phyloP scores from a whole-genome alignment of 495 filamentous ascomycete genomes.

The Penicillium egyptiacum region DNA sequence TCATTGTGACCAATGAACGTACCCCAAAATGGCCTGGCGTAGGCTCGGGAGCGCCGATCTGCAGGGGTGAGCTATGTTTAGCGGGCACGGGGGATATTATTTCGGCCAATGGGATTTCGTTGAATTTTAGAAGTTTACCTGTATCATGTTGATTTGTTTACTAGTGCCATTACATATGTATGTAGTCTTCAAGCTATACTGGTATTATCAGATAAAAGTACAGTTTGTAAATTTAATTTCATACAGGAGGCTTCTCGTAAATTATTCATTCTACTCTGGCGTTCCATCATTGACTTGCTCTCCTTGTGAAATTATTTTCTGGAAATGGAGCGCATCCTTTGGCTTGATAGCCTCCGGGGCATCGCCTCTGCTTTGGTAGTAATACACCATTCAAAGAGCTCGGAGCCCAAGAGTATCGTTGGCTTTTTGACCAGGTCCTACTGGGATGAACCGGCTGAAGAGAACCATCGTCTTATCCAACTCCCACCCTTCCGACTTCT shows the following conservation, averaged over 20 bases:
- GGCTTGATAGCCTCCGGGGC: conserved; percentile 33
- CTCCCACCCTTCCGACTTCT: conserved; percentile 27
- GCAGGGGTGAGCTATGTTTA: background rate
- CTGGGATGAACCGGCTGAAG: conserved; percentile 26
- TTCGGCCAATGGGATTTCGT: background rate
- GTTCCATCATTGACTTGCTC: background rate
- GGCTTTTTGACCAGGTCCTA: conserved; percentile 15
- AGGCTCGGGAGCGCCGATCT: background rate
- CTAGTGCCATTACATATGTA: background rate
- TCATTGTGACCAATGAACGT: background rate
- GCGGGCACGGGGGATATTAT: background rate
- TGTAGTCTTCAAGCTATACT: background rate
- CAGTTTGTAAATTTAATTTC: too few species aligned
- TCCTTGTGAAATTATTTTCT: background rate
- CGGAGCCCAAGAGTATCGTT: conserved; percentile 8
- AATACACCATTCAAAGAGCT: conserved; percentile 22
- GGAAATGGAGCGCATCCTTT: conserved; percentile 26
- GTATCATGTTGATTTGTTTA: background rate
- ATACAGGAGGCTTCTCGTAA: background rate
- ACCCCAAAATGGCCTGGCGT: background rate
- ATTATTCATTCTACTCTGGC: background rate
- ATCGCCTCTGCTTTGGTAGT: conserved; percentile 25
- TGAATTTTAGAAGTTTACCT: background rate
- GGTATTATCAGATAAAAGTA: too few species aligned
- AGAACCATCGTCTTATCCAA: conserved; percentile 23